phyloP scores from a whole-genome alignment of 345 rosid genomes.

The Mercurialis annua region DNA sequence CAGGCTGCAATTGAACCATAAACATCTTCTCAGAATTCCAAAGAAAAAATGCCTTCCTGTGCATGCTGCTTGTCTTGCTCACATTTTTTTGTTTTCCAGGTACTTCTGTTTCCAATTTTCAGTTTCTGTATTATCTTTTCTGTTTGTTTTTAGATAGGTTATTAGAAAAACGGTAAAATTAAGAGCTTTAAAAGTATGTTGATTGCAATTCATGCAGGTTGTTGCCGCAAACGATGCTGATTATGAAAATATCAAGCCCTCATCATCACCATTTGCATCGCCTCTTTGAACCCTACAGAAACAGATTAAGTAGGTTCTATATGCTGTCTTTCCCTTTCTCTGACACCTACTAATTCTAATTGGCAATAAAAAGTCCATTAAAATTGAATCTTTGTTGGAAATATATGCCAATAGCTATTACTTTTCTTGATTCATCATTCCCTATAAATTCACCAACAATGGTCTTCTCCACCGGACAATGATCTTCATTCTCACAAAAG shows the following conservation, averaged over 20 bases:
- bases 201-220: neutral
- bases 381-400: neutral
- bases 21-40: neutral
- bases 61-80: neutral
- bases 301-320: conserved; percentile 9
- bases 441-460: conserved; percentile 40
- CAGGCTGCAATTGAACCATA: too few relatives aligned
- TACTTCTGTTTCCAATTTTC: neutral
- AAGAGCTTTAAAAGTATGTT: too few relatives aligned
- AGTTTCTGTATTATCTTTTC: too few relatives aligned
- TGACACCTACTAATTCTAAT: neutral
- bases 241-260: too few relatives aligned
- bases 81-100: neutral
- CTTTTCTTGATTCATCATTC: conserved; percentile 5
- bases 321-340: too few relatives aligned
- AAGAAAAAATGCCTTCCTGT: conserved; percentile 9
- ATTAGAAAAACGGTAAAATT: too few relatives aligned
- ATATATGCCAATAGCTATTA: neutral
- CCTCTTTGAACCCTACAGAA: conserved; percentile 14
- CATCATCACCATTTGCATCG: neutral
- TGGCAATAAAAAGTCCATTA: neutral
- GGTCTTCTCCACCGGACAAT: conserved; percentile 61
- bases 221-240: neutral
- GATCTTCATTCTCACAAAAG: conserved; percentile 65
- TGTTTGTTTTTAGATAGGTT: too few relatives aligned